Percentiles rank a stretch among this genome's conserved stretches.
These are phyloP conservation scores for Platanthera zijinensis DNA, from an alignment of 106 monocot genomes.

Conservation along the genomic window DNA sequence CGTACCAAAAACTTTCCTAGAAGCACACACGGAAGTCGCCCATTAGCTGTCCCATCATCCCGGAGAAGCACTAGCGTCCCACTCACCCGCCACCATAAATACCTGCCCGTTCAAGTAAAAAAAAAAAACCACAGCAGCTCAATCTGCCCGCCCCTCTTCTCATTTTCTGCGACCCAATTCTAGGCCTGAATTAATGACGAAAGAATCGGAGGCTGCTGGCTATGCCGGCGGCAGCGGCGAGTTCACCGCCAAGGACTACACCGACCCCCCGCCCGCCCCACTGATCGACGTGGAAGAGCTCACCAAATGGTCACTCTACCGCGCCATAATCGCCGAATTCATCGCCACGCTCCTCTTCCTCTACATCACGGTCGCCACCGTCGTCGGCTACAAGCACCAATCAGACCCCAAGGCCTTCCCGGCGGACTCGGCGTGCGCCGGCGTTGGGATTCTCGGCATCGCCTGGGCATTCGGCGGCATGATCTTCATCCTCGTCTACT, in stretches of 20 bases:
- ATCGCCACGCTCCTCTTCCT: slow-evolving; percentile 35
- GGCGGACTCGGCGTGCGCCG: slow-evolving; percentile 31
- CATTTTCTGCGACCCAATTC: no score
- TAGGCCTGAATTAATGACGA: slow-evolving; percentile 9
- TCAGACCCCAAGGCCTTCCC: slow-evolving; percentile 4
- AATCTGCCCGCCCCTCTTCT: no score
- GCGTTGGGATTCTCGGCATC: slow-evolving; percentile 77
- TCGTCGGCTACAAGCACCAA: slow-evolving; percentile 36
- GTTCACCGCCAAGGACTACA: slow-evolving; percentile 36
- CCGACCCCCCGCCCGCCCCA: slow-evolving; percentile 29
- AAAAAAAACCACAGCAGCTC: no score
- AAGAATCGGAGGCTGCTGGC: slow-evolving; percentile 6
- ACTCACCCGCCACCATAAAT: no score
- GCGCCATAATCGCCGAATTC: slow-evolving; percentile 33
- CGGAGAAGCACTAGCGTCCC: no score
- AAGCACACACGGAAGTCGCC: no score
- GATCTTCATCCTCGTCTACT: slow-evolving; percentile 95
- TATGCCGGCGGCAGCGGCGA: neutral
- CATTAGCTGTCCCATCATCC: no score
- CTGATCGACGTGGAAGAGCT: slow-evolving; percentile 24
- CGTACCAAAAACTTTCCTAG: no score
- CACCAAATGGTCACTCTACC: slow-evolving; percentile 27
- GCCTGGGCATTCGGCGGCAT: slow-evolving; percentile 95
- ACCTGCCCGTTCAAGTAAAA: no score
- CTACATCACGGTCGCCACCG: slow-evolving; percentile 33